These are phyloP conservation scores for Celoporthe dispersa DNA, from an alignment of 2,329 filamentous ascomycete genomes.

Conservation along the genomic window DNA sequence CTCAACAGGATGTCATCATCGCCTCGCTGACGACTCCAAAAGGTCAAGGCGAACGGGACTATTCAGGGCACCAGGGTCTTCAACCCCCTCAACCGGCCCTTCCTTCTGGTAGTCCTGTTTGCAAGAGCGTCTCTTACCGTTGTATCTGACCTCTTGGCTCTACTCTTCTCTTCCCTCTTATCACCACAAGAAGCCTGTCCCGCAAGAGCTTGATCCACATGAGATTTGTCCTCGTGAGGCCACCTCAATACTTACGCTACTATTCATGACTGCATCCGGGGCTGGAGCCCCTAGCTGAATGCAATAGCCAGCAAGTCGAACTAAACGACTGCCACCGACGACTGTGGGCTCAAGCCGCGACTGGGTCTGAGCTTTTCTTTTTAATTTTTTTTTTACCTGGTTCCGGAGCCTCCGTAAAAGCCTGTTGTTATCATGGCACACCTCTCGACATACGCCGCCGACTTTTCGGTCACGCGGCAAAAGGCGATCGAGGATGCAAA, in stretches of 20 bases:
- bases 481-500: conserved; percentile 71
- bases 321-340: neutral
- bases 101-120: neutral
- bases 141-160: neutral
- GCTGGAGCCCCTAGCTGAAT: neutral
- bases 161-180: neutral
- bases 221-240: neutral
- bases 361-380: neutral
- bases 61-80: neutral
- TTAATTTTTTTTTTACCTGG: neutral
- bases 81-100: neutral
- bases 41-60: neutral
- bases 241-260: neutral
- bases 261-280: neutral
- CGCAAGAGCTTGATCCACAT: neutral
- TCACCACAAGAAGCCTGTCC: neutral
- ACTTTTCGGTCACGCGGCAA: conserved; percentile 54
- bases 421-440: conserved; percentile 41
- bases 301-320: neutral
- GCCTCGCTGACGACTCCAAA: neutral
- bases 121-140: neutral
- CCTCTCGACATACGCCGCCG: conserved; percentile 48
- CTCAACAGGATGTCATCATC: neutral
- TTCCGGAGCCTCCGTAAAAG: too few relatives aligned
- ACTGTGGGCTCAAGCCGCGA: neutral